Evolutionary conservation across 495 filamentous ascomycete species (phyloP).

Genomic region (Polyplosphaeria fusca): DNA sequence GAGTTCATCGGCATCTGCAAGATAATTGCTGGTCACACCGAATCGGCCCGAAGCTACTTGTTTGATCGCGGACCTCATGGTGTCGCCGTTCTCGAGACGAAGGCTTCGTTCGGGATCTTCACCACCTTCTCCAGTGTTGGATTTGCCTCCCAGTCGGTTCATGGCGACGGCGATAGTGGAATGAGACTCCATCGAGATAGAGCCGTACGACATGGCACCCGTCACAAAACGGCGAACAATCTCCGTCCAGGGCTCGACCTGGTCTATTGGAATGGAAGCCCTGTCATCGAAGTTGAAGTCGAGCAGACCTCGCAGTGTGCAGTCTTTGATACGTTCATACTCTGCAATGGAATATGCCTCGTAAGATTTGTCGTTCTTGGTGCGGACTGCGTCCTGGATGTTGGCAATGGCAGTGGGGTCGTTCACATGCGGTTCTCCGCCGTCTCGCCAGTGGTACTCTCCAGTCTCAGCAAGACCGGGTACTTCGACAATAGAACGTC

Average conservation of each 20-base stretch:
- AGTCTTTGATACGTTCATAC: conserved; percentile 97
- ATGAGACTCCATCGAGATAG: conserved; percentile 99
- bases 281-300: conserved; percentile 96
- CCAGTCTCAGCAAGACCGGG: conserved; percentile 89
- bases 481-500: conserved; percentile 71
- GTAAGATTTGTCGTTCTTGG: conserved; percentile 99
- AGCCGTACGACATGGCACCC: conserved; percentile 99
- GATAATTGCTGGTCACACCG: conserved; percentile 95
- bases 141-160: conserved; percentile 97
- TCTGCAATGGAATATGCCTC: conserved; percentile 93
- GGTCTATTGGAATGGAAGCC: conserved; percentile 87
- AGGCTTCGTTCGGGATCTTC: conserved; percentile 93
- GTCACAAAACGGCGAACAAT: conserved; percentile 97
- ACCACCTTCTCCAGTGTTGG: conserved; percentile 98
- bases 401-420: conserved; percentile 95
- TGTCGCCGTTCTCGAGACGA: conserved; percentile 86
- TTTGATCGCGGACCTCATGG: conserved; percentile 98
- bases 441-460: conserved; percentile 99
- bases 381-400: conserved; percentile 95
- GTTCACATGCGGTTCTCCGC: conserved; percentile 97
- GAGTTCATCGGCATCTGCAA: conserved; percentile 96
- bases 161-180: conserved; percentile 96
- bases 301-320: conserved; percentile 91
- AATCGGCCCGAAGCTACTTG: conserved; percentile 97
- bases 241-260: conserved; percentile 98